phyloP scores from a whole-genome alignment of 2,329 filamentous ascomycete genomes.

The Aspergillus neoniger region DNA sequence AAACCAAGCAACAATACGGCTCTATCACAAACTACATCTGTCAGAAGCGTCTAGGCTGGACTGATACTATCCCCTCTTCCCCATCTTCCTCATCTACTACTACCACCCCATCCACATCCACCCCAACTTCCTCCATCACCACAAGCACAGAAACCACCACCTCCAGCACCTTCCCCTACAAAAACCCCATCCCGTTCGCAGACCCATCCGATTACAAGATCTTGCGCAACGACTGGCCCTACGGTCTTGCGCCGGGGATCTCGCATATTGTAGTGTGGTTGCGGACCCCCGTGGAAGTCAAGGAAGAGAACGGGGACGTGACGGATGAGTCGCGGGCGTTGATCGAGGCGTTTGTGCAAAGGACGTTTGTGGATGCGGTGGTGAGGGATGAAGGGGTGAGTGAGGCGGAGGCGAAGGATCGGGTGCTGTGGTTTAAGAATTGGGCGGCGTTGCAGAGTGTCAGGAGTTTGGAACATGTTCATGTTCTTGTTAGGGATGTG shows the following conservation, averaged over 20 bases:
- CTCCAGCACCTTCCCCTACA: slow-evolving; percentile 43
- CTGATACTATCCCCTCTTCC: slow-evolving; percentile 20
- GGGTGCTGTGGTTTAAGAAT: slow-evolving; percentile 67
- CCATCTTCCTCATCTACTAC: background rate
- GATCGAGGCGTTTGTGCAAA: slow-evolving; percentile 53
- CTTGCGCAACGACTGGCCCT: slow-evolving; percentile 65
- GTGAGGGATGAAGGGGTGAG: slow-evolving; percentile 34
- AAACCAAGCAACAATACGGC: slow-evolving; percentile 58
- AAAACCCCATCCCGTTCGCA: slow-evolving; percentile 55
- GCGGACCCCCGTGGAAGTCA: slow-evolving; percentile 52
- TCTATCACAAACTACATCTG: slow-evolving; percentile 60
- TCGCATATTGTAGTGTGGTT: slow-evolving; percentile 61
- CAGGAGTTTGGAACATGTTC: slow-evolving; percentile 58
- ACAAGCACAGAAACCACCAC: slow-evolving; percentile 23
- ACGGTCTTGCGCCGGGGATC: slow-evolving; percentile 58
- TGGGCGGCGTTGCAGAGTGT: slow-evolving; percentile 64
- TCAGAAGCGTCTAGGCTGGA: slow-evolving; percentile 57
- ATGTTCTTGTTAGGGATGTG: slow-evolving; percentile 55
- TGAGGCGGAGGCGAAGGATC: slow-evolving; percentile 38
- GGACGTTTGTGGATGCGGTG: slow-evolving; percentile 51
- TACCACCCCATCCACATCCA: background rate
- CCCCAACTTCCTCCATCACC: slow-evolving; percentile 18
- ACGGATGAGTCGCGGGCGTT: slow-evolving; percentile 51
- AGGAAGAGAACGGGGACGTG: slow-evolving; percentile 51
- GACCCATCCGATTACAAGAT: slow-evolving; percentile 58